These are phyloP conservation scores for Lactuca saligna DNA, from an alignment of 129 eudicot species.

Conservation along the genomic window DNA sequence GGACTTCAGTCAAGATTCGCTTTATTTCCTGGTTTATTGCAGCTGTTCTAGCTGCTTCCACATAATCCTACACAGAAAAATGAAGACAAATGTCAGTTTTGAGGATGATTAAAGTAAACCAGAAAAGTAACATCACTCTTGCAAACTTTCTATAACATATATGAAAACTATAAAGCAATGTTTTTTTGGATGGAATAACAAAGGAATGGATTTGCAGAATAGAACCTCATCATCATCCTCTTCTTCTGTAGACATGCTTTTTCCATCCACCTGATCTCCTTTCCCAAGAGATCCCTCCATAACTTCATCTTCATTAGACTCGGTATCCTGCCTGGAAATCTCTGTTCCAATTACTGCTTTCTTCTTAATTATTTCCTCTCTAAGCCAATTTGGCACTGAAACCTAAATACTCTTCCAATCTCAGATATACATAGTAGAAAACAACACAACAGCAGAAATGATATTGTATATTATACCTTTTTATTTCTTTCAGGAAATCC, in stretches of 20 bases:
- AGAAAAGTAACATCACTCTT: not conserved
- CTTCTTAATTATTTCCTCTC: slow-evolving; percentile 93
- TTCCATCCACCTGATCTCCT: slow-evolving; percentile 66
- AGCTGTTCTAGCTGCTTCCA: slow-evolving; percentile 88
- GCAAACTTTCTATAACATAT: not conserved
- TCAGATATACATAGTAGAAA: slow-evolving; percentile 1
- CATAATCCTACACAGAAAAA: slow-evolving; percentile 59
- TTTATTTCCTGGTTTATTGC: slow-evolving; percentile 93
- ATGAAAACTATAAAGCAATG: not conserved
- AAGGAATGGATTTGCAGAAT: not conserved
- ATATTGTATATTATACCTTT: slow-evolving; percentile 48
- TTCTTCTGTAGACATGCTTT: slow-evolving; percentile 72
- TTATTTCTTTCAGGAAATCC: slow-evolving; percentile 69
- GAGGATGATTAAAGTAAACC: not conserved
- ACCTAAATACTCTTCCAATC: slow-evolving; percentile 47
- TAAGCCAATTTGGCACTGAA: slow-evolving; percentile 92
- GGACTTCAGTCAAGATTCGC: slow-evolving; percentile 89
- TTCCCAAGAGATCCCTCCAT: slow-evolving; percentile 44
- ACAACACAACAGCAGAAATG: slow-evolving; percentile 14
- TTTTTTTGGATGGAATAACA: no score
- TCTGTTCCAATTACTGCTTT: slow-evolving; percentile 62
- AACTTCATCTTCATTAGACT: slow-evolving; percentile 63
- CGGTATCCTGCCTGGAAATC: slow-evolving; percentile 46
- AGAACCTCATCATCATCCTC: slow-evolving; percentile 83
- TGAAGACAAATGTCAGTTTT: not conserved